Evolutionary conservation across 345 rosid species (phyloP).

Genomic region (Lumnitzera littorea): DNA sequence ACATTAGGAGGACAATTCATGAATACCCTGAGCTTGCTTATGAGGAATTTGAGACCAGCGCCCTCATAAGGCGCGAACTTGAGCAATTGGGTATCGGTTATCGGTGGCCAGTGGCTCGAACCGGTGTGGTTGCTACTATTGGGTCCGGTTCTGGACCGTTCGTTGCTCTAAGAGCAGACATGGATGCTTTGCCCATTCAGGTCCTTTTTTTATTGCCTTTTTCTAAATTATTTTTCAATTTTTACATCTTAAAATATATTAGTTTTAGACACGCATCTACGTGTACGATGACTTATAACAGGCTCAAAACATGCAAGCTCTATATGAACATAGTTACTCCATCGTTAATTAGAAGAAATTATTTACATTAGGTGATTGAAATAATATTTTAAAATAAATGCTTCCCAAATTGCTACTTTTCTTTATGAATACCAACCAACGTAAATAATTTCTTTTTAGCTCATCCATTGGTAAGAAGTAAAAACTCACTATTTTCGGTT

Average conservation of each 20-base stretch:
- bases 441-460: no score
- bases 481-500: no score
- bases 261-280: no score
- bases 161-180: constrained; percentile 62
- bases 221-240: not conserved
- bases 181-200: constrained; percentile 72
- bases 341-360: no score
- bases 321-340: no score
- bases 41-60: constrained; percentile 52
- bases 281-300: no score
- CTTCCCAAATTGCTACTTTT: no score
- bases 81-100: constrained; percentile 48
- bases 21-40: constrained; percentile 54
- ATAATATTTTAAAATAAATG: no score
- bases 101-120: constrained; percentile 47
- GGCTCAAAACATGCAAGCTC: no score
- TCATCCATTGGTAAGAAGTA: no score
- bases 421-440: no score
- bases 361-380: no score
- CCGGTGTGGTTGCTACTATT: constrained; percentile 49
- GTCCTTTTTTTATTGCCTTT: constrained; percentile 11
- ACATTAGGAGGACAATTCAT: constrained; percentile 43
- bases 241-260: not conserved
- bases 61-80: constrained; percentile 39
- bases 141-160: constrained; percentile 55